Evolutionary conservation across 305 asterid species (phyloP), one percentile per base, ranked within the genome.

Genomic region (Solanum chacoense): DNA sequence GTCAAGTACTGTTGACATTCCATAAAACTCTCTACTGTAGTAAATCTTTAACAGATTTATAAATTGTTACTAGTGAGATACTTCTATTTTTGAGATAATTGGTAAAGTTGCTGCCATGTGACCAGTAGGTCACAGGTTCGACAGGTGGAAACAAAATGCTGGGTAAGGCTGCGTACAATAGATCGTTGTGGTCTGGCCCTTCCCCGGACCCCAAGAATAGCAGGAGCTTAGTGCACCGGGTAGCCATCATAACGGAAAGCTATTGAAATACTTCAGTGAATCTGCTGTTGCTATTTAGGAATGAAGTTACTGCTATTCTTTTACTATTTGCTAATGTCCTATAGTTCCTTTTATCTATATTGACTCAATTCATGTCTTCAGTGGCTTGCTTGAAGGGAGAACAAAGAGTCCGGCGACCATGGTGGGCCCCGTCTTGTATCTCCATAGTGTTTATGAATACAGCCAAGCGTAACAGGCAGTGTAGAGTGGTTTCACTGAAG

Each of bases 331-430:
- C 67, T 26, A 14, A 4, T 78, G 22, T 36, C 20, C 10, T 78
- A 37, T 38, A 29, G 63, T 4, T 38, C 84, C 7, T 77, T 28
- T 34, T 89, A 87, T 89, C 32, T 36, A 42, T 74, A 88, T 88
- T 77, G 91, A 87, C 50, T 81, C 9, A 28, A 74, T 38, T 85
- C 73, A 92, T 87, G 71, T 85, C 18, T 87, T 76, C 77, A 97
- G 98, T 97, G 91, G 98, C 98, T 65, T 96, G 99, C 94, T 94
- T 97, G 93, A 97, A 96, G 94, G 99, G 99, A 91, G 99, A 97
- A 92, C 98, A 97, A 91, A 97, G 92, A 91, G 92, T 96, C 29
- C 95, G 95, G 28, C 88, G 94, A 90, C 99, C 98, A 4, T 97
- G 99, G 99, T 96, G 99, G 99, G 98, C 98, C 13, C 98, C 98